Evolutionary conservation across 2,329 filamentous ascomycete genomes (phyloP).

Genomic region (Aspergillus nomiae): DNA sequence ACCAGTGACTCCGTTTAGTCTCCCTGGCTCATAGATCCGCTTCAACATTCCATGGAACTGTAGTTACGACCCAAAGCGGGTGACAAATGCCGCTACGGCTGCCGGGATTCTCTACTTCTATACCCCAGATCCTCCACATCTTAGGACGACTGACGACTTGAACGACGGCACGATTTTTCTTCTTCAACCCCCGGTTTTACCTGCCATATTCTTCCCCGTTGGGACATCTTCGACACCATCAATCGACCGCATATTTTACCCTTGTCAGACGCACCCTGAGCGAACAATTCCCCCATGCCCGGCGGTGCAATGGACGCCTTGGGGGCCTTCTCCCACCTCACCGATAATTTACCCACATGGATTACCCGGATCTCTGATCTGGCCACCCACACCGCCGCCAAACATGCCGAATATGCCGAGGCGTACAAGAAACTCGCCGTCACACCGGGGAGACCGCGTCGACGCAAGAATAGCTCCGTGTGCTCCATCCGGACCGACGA

Average conservation of each 20-base stretch:
- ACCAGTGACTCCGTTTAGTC: background rate
- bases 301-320: slow-evolving; percentile 42
- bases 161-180: slow-evolving; percentile 3
- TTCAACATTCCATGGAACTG: background rate
- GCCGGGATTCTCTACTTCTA: background rate
- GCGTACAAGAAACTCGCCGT: slow-evolving; percentile 43
- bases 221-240: background rate
- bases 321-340: slow-evolving; percentile 47
- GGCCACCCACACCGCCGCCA: slow-evolving; percentile 41
- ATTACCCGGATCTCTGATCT: slow-evolving; percentile 45
- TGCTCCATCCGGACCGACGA: slow-evolving; percentile 43
- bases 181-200: background rate
- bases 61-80: background rate
- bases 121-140: background rate
- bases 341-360: slow-evolving; percentile 50
- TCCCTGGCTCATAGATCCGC: background rate
- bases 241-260: background rate
- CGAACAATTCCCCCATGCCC: slow-evolving; percentile 8
- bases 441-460: slow-evolving; percentile 30
- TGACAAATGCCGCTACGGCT: background rate
- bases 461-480: slow-evolving; percentile 45
- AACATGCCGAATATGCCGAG: slow-evolving; percentile 45
- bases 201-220: background rate
- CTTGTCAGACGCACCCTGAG: background rate
- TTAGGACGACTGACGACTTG: background rate